Evolutionary conservation across 371 early-diverging fungal species (phyloP).

Genomic region (Mycotypha africana): DNA sequence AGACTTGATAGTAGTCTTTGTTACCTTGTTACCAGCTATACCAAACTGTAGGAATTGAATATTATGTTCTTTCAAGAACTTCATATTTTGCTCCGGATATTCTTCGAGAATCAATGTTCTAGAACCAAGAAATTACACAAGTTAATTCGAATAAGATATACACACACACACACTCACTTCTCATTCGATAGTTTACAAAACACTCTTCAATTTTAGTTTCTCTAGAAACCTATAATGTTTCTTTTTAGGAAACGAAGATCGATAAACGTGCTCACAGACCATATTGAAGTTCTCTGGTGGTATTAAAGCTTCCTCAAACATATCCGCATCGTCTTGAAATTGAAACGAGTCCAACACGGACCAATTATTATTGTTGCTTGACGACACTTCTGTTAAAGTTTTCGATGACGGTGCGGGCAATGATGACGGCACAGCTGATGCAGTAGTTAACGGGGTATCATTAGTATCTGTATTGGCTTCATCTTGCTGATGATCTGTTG

Average conservation of each 20-base stretch:
- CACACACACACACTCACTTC: too few relatives aligned
- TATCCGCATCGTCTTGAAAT: constrained; percentile 34
- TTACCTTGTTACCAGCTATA: constrained; percentile 92
- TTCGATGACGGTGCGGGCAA: neutral
- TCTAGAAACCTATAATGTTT: constrained; percentile 89
- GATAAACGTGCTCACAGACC: constrained; percentile 89
- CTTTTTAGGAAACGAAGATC: constrained; percentile 88
- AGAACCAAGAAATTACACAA: too few relatives aligned
- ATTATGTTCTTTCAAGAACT: constrained; percentile 80
- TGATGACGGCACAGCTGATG: neutral
- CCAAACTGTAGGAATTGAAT: constrained; percentile 90
- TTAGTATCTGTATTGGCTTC: too few relatives aligned
- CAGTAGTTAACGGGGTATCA: too few relatives aligned
- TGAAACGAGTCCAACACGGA: constrained; percentile 25
- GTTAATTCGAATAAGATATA: too few relatives aligned
- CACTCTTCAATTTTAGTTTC: constrained; percentile 81
- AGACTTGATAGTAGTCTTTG: neutral
- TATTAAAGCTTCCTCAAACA: constrained; percentile 62
- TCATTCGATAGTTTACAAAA: constrained; percentile 74
- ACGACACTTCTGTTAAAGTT: constrained; percentile 13
- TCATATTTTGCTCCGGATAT: constrained; percentile 89
- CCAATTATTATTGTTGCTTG: too few relatives aligned
- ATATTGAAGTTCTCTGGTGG: constrained; percentile 93
- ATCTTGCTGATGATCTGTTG: too few relatives aligned
- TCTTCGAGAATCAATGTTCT: constrained; percentile 91